Evolutionary conservation across 805 yeast genomes (phyloP).

Genomic region (Saccharomyces paradoxus): DNA sequence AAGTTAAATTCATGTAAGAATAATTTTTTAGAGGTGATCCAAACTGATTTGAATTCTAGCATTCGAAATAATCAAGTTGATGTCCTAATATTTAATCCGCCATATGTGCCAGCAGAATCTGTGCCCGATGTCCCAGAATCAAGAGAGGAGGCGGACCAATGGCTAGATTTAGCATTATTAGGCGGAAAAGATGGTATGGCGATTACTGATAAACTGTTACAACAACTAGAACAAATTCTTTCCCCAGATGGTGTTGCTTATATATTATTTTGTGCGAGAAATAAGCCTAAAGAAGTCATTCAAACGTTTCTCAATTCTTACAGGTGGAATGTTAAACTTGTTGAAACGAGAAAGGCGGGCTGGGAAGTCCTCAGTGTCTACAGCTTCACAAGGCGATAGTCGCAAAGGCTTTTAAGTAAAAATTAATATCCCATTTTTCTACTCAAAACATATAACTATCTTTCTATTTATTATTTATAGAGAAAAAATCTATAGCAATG

Average conservation of each 20-base stretch:
- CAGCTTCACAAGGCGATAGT: slow-evolving; percentile 36
- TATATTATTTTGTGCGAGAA: slow-evolving; percentile 84
- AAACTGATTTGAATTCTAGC: slow-evolving; percentile 49
- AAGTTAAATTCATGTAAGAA: slow-evolving; percentile 26
- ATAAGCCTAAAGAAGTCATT: slow-evolving; percentile 61
- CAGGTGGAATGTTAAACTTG: slow-evolving; percentile 46
- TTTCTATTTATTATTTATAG: not conserved
- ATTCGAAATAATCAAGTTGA: slow-evolving; percentile 48
- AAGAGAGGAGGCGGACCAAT: slow-evolving; percentile 41
- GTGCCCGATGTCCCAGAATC: slow-evolving; percentile 54
- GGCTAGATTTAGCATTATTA: slow-evolving; percentile 84
- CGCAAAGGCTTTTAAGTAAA: not conserved
- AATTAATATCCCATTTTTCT: not conserved
- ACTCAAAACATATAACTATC: not conserved
- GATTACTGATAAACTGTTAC: slow-evolving; percentile 60
- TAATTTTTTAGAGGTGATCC: slow-evolving; percentile 39
- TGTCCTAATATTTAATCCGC: slow-evolving; percentile 83
- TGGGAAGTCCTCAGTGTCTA: slow-evolving; percentile 87
- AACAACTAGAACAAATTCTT: slow-evolving; percentile 45
- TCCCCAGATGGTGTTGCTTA: slow-evolving; percentile 66
- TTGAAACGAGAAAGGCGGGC: slow-evolving; percentile 75
- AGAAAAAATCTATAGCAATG: not conserved
- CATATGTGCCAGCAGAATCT: slow-evolving; percentile 83
- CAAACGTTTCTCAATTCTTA: slow-evolving; percentile 32
- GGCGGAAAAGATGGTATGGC: slow-evolving; percentile 93